Base-by-base conservation (phyloP, 441 rosid species). In the Gossypium lobatum region DNA sequence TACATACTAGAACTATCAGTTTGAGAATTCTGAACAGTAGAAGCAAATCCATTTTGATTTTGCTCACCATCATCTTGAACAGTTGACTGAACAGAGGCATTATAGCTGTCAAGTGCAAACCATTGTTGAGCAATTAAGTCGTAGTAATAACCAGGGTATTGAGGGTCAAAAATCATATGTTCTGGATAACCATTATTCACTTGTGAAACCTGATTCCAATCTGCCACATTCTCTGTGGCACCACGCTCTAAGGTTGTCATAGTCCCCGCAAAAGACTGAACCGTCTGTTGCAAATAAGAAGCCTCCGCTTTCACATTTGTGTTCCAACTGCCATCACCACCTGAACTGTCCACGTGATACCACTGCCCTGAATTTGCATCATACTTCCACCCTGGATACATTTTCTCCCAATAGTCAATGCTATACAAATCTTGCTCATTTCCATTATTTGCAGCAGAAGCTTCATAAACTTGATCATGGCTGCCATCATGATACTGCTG, bases 361-460 rank as follows among this genome's bases (percentile, higher is more conserved):
- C 99, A 93, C 71, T 87, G 95, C 71, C 88, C 95, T 60, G 92
- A 84, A 76, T 52, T 86, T 45, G 80, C 78, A 78, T 96, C 98
- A 80, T 76, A 88, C 75, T 81, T 87, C 99, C 99, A 96, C n/a
- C 99, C 98, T 0, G 99, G 98, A 83, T 91, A 96, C 80, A 84
- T 85, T 55, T 57, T 84, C 76, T 93, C 97, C 98, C 96, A 92
- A 62, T 87, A 75, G 76, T 87, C 91, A 76, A 80, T 85, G 76
- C 81, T 81, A 81, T 79, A 83, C 61, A 82, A 31, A 79, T 82
- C 90, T 74, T 87, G 90, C 67, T 73, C 89, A 76, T 81, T 83
- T 48, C 74, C 80, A 72, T 69, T 81, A 45, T 77, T 82, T 52
- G 73, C 77, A 57, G 57, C 28, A 20, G 81, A 82, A 64, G 75